These are phyloP conservation scores for Rhodotorula sp. DNA, from an alignment of 1,284 basidiomycete species.

Conservation along the genomic window DNA sequence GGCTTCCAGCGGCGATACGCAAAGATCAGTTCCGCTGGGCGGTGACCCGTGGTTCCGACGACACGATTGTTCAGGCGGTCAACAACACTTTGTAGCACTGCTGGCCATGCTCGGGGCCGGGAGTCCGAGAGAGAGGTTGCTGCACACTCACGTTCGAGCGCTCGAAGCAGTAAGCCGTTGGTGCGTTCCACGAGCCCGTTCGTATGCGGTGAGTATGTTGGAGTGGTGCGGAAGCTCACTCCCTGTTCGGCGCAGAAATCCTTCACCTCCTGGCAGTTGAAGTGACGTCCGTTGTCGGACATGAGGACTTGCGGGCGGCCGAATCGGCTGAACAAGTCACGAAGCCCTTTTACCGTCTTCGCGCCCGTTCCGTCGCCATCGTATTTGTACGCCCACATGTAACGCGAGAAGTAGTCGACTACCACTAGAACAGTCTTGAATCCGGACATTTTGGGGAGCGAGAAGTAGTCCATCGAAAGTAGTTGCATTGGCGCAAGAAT, in stretches of 20 bases:
- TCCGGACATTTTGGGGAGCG: neutral
- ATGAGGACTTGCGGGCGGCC: neutral
- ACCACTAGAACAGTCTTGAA: neutral
- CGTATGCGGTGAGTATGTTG: neutral
- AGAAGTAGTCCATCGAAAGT: slow-evolving; percentile 5
- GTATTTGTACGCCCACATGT: neutral
- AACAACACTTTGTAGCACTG: neutral
- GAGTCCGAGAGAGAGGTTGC: neutral
- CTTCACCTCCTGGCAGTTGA: neutral
- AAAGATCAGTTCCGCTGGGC: neutral
- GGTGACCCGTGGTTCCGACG: neutral
- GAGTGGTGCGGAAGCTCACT: neutral
- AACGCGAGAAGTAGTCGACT: slow-evolving; percentile 1
- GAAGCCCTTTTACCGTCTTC: neutral
- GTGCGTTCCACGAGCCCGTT: neutral
- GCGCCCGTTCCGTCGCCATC: neutral
- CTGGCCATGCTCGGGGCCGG: neutral
- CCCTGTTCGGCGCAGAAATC: neutral
- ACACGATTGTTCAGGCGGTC: neutral
- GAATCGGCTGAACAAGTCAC: neutral
- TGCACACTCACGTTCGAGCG: neutral
- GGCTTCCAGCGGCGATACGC: neutral
- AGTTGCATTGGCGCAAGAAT: slow-evolving; percentile 1
- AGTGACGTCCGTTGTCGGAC: neutral
- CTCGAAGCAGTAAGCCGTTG: neutral